Conservation (phyloP, 495 filamentous ascomycete genomes). For the Cudoniella acicularis region DNA sequence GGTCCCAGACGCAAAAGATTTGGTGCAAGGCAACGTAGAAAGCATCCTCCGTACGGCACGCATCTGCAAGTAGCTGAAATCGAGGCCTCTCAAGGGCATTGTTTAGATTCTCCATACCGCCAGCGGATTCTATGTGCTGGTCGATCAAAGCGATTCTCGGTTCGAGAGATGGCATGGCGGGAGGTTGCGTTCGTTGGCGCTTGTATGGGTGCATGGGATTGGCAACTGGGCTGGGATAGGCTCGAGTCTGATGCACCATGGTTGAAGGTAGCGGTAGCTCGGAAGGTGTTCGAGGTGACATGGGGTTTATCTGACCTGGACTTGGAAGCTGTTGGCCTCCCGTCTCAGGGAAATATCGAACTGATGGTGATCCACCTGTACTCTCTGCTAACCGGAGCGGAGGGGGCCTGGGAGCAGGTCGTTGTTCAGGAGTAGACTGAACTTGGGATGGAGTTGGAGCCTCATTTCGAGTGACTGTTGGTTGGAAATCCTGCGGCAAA, state of each 20-base stretch:
- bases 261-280: not conserved
- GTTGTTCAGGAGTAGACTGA: not conserved
- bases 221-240: not conserved
- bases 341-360: not conserved
- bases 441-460: not conserved
- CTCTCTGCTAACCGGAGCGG: not conserved
- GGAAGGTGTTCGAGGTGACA: not conserved
- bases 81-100: conserved; percentile 46
- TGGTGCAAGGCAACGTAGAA: conserved; percentile 69
- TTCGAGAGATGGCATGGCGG: conserved; percentile 15
- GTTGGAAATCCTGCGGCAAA: no score
- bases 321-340: not conserved
- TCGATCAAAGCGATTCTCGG: conserved; percentile 25
- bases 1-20: conserved; percentile 53
- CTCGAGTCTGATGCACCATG: not conserved
- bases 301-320: not conserved
- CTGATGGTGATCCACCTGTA: not conserved
- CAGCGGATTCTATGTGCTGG: conserved; percentile 10
- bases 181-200: conserved; percentile 13
- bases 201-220: conserved; percentile 5
- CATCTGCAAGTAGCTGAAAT: conserved; percentile 51
- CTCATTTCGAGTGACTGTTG: not conserved
- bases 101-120: conserved; percentile 15
- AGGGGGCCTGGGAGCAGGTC: not conserved
- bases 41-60: conserved; percentile 50